Evolutionary conservation across 768 basidiomycete species (phyloP).

Genomic region (Panaeolus cyanescens): DNA sequence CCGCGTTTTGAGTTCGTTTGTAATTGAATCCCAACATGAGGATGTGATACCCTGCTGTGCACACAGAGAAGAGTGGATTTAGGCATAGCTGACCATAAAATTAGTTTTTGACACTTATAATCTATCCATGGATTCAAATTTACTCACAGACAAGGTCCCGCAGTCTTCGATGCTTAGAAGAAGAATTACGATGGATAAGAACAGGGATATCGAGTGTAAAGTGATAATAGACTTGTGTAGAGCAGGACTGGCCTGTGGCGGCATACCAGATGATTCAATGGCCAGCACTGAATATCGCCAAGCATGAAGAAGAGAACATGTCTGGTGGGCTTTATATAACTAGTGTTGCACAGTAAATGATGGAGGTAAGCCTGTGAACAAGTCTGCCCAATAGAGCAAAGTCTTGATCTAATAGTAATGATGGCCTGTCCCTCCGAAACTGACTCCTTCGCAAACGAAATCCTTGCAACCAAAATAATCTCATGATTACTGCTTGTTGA

Average conservation of each 20-base stretch:
- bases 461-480: neutral
- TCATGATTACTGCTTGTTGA: too few species aligned
- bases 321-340: conserved; percentile 5
- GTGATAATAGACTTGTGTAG: conserved; percentile 19
- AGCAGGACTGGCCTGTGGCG: conserved; percentile 8
- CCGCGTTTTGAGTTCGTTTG: conserved; percentile 15
- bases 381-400: neutral
- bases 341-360: neutral
- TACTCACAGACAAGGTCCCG: conserved; percentile 26
- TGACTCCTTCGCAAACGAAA: too few species aligned
- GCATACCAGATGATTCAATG: conserved; percentile 25
- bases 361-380: neutral
- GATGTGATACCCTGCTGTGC: conserved; percentile 23
- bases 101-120: neutral
- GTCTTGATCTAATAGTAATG: too few species aligned
- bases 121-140: neutral
- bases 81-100: conserved; percentile 18
- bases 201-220: conserved; percentile 23
- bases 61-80: conserved; percentile 24
- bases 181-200: conserved; percentile 19
- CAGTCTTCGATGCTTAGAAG: conserved; percentile 18
- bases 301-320: neutral
- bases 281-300: conserved; percentile 25
- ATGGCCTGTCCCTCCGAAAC: too few species aligned
- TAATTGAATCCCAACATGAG: conserved; percentile 19